Evolutionary conservation across 306 rosid species (phyloP).

Genomic region (Pterocarpus macrocarpus): DNA sequence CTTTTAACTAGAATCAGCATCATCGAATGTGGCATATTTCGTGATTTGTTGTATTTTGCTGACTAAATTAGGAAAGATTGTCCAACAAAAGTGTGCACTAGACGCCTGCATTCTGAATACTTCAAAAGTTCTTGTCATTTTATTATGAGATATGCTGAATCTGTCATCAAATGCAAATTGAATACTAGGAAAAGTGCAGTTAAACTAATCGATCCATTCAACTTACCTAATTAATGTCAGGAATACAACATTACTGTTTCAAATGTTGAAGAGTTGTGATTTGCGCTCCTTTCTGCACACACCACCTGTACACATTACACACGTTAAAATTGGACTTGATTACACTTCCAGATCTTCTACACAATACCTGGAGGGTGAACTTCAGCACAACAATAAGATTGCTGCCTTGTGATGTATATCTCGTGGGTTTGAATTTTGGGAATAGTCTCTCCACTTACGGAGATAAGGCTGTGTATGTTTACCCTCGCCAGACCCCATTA

Average conservation of each 20-base stretch:
- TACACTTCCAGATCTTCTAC: no score
- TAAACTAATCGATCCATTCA: slow-evolving; percentile 30
- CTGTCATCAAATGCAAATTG: slow-evolving; percentile 38
- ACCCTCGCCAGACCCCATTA: no score
- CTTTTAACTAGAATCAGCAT: slow-evolving; percentile 52
- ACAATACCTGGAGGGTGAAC: no score
- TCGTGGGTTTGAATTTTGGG: no score
- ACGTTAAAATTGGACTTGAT: no score
- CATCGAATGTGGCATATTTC: slow-evolving; percentile 40
- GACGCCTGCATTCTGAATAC: slow-evolving; percentile 32
- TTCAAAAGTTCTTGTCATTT: slow-evolving; percentile 31
- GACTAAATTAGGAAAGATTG: slow-evolving; percentile 45
- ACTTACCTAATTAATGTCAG: slow-evolving; percentile 19
- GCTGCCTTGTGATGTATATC: no score
- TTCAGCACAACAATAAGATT: no score
- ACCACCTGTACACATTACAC: no score
- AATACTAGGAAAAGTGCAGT: slow-evolving; percentile 16
- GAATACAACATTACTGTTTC: not conserved
- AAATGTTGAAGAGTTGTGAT: no score
- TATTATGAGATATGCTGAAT: slow-evolving; percentile 41
- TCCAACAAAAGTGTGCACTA: slow-evolving; percentile 28
- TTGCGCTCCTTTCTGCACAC: no score
- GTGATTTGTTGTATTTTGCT: slow-evolving; percentile 50
- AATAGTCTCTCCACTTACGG: no score
- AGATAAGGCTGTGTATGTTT: no score